Evolutionary conservation across 805 yeast genomes (phyloP).

Genomic region (Diddensiella caesifluorescens): DNA sequence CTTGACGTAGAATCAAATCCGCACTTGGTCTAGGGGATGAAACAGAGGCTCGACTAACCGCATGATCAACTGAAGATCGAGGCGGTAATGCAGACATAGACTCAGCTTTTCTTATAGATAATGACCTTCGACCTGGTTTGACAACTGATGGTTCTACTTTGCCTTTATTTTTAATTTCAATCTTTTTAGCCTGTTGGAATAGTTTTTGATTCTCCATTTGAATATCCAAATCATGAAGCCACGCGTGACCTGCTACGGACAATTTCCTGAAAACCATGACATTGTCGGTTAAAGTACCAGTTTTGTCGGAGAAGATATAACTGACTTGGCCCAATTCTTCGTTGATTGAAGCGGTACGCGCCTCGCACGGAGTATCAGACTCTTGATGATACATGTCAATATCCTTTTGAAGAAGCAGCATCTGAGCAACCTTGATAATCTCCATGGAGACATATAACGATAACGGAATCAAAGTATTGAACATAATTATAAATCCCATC

Average conservation of each 20-base stretch:
- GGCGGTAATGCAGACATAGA: slow-evolving; percentile 8
- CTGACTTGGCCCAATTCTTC: slow-evolving; percentile 98
- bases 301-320: slow-evolving; percentile 90
- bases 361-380: slow-evolving; percentile 87
- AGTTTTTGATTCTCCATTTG: slow-evolving; percentile 25
- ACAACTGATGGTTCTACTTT: too few species aligned
- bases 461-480: slow-evolving; percentile 89
- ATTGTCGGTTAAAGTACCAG: slow-evolving; percentile 95
- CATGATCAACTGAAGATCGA: neutral
- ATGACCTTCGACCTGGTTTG: neutral
- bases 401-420: slow-evolving; percentile 77
- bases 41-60: neutral
- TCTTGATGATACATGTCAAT: slow-evolving; percentile 88
- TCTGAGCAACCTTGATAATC: slow-evolving; percentile 83
- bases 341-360: slow-evolving; percentile 88
- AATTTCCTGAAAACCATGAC: slow-evolving; percentile 87
- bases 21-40: slow-evolving; percentile 16
- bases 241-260: slow-evolving; percentile 80
- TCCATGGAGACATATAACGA: slow-evolving; percentile 96
- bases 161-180: neutral
- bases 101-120: slow-evolving; percentile 3
- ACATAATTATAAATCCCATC: slow-evolving; percentile 97
- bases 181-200: slow-evolving; percentile 1
- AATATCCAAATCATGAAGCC: slow-evolving; percentile 73
- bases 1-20: slow-evolving; percentile 22